These are phyloP conservation scores for Hortaea sp. DNA, from an alignment of 2,329 filamentous ascomycete species.

Conservation along the genomic window DNA sequence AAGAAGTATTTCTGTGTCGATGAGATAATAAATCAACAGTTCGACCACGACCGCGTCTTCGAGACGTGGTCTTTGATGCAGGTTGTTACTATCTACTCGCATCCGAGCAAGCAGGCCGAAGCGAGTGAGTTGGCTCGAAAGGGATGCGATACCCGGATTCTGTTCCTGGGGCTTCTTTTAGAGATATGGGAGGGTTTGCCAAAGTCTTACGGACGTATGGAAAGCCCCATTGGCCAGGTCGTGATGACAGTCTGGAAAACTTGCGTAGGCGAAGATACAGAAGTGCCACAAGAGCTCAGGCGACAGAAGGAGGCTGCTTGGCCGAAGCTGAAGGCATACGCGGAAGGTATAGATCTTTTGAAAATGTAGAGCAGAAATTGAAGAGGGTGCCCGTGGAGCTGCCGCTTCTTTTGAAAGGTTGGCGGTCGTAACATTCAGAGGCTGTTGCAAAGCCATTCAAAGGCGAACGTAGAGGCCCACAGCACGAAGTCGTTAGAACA, in stretches of 20 bases:
- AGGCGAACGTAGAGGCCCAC: no score
- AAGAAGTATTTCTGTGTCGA: slow-evolving; percentile 43
- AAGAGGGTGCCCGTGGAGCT: no score
- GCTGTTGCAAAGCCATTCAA: no score
- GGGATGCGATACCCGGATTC: slow-evolving; percentile 4
- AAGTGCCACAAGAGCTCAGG: slow-evolving; percentile 31
- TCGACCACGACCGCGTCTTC: slow-evolving; percentile 46
- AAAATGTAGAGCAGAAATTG: neutral
- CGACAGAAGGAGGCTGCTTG: slow-evolving; percentile 54
- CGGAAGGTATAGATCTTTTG: slow-evolving; percentile 24
- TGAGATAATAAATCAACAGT: slow-evolving; percentile 40
- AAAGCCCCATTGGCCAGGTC: slow-evolving; percentile 1
- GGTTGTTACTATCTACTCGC: neutral
- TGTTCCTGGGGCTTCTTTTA: slow-evolving; percentile 1
- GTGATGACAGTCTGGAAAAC: slow-evolving; percentile 1
- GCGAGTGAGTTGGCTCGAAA: neutral
- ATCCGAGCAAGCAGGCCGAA: neutral
- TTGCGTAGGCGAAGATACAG: slow-evolving; percentile 1
- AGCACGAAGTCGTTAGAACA: no score
- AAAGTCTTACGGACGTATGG: neutral
- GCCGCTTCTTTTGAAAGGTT: no score
- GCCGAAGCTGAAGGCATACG: slow-evolving; percentile 28
- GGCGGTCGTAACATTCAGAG: no score
- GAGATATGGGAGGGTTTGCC: slow-evolving; percentile 2
- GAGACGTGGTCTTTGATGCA: slow-evolving; percentile 29